Conservation (phyloP, 768 basidiomycete species). For the Termitomyces sp. region DNA sequence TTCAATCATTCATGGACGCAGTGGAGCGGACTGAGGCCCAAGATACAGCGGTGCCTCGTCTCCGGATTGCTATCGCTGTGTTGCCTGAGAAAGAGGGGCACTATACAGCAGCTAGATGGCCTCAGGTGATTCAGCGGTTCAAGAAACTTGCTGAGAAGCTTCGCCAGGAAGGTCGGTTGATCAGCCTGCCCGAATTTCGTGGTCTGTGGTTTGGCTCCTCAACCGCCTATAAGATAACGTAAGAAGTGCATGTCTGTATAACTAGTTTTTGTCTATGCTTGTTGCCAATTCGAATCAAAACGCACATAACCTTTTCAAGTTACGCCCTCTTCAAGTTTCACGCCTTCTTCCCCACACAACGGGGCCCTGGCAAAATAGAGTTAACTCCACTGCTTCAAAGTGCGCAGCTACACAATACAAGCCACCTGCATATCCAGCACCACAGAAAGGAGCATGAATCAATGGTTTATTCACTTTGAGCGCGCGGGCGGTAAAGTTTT, state of each 20-base stretch:
- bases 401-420: too few species aligned
- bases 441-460: too few species aligned
- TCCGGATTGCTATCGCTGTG: background rate
- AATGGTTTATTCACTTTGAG: too few species aligned
- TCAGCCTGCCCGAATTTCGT: background rate
- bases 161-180: background rate
- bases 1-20: constrained; percentile 2
- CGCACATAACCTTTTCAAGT: too few species aligned
- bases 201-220: background rate
- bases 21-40: background rate
- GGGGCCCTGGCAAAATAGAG: too few species aligned
- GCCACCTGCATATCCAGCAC: too few species aligned
- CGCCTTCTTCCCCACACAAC: too few species aligned
- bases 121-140: background rate
- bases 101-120: constrained; percentile 1
- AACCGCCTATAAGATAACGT: background rate
- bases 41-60: background rate
- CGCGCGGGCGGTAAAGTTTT: too few species aligned
- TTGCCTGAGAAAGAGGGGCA: background rate
- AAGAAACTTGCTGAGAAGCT: background rate
- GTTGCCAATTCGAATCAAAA: too few species aligned
- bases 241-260: background rate
- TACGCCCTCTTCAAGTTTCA: too few species aligned
- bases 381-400: too few species aligned
- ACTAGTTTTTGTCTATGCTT: too few species aligned